Evolutionary conservation across 768 basidiomycete species (phyloP).

Genomic region (Kwoniella sp.): DNA sequence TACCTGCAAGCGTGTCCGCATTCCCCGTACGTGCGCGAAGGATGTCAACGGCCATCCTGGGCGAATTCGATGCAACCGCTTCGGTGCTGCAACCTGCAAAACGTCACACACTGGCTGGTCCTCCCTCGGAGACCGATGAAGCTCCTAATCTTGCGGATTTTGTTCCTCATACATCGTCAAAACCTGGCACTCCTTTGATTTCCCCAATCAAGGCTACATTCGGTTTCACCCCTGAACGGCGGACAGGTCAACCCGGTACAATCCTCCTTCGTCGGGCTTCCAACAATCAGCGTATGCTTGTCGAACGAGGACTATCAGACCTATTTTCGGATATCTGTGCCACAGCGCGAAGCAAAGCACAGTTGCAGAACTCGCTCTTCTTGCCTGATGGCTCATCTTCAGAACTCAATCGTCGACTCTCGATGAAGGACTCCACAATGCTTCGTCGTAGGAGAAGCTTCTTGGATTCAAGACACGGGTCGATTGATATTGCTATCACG

Average conservation of each 20-base stretch:
- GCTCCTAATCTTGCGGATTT: not conserved
- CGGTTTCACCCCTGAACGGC: constrained; percentile 23
- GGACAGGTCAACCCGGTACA: constrained; percentile 21
- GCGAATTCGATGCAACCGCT: constrained; percentile 8
- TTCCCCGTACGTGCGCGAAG: constrained; percentile 42
- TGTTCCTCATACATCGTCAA: constrained; percentile 7
- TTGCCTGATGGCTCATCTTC: constrained; percentile 27
- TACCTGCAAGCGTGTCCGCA: constrained; percentile 49
- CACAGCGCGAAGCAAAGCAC: constrained; percentile 63
- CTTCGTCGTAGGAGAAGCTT: constrained; percentile 46
- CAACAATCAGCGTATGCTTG: constrained; percentile 38
- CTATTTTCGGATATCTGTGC: constrained; percentile 75
- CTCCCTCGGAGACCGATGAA: constrained; percentile 18
- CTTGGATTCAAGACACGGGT: constrained; percentile 32
- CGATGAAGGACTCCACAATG: constrained; percentile 39
- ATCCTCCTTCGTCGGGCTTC: constrained; percentile 46
- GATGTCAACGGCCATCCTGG: constrained; percentile 32
- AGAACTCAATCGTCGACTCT: constrained; percentile 32
- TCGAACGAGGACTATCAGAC: constrained; percentile 75
- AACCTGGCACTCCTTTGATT: constrained; percentile 27
- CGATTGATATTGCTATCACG: constrained; percentile 39
- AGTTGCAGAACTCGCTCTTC: constrained; percentile 40
- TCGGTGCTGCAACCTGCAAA: constrained; percentile 17
- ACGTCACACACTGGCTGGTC: constrained; percentile 32
- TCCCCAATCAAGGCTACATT: constrained; percentile 36